Evolutionary conservation across 2,329 filamentous ascomycete species (phyloP).

Genomic region (Leptographium galeiforme): DNA sequence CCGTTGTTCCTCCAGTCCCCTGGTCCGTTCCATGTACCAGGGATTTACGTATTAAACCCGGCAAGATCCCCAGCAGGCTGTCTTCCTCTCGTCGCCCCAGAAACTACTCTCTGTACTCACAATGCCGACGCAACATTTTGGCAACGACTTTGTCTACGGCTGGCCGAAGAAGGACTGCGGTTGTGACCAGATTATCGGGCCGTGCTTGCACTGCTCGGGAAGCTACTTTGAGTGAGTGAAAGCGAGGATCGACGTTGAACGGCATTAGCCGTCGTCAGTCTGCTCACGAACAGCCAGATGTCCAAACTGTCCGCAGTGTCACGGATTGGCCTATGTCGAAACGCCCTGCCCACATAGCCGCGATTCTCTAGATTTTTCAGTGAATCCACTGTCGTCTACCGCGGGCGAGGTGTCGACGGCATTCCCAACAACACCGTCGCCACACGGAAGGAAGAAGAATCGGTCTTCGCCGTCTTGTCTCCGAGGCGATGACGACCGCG

Average conservation of each 20-base stretch:
- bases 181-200: slow-evolving; percentile 8
- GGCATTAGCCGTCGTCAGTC: not conserved
- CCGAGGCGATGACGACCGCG: not conserved
- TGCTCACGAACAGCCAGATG: not conserved
- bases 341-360: slow-evolving; percentile 3
- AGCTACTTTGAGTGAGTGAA: slow-evolving; percentile 10
- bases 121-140: not conserved
- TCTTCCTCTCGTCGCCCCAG: not conserved
- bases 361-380: not conserved
- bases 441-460: not conserved
- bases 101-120: not conserved
- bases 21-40: not conserved
- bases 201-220: slow-evolving; percentile 9
- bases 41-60: not conserved
- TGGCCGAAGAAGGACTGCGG: slow-evolving; percentile 9
- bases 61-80: too few species aligned
- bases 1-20: not conserved
- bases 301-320: slow-evolving; percentile 6
- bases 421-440: not conserved
- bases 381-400: not conserved
- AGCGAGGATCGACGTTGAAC: too few species aligned
- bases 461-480: not conserved
- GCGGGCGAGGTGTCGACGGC: not conserved
- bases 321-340: slow-evolving; percentile 7
- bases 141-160: slow-evolving; percentile 10